These are phyloP conservation scores for Anaeromyces robustus DNA, from an alignment of 192 early-diverging fungal genomes.

Conservation along the genomic window DNA sequence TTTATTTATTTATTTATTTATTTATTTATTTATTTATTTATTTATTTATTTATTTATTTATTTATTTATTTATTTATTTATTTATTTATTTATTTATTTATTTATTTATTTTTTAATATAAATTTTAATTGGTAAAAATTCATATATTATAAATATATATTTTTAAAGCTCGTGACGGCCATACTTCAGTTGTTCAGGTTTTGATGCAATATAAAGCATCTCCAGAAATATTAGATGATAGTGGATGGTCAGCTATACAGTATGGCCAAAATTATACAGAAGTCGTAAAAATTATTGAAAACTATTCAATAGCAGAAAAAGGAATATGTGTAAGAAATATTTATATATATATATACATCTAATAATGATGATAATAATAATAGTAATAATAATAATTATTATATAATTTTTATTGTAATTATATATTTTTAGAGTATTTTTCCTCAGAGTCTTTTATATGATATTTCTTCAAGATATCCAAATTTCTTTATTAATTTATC, in stretches of 20 bases:
- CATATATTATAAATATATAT: neutral
- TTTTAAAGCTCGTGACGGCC: conserved; percentile 35
- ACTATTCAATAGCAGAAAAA: conserved; percentile 1
- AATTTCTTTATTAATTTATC: conserved; percentile 22
- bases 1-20: too few relatives aligned
- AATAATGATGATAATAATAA: too few relatives aligned
- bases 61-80: too few relatives aligned
- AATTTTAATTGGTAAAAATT: too few relatives aligned
- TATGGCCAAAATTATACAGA: conserved; percentile 40
- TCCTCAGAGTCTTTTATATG: conserved; percentile 15
- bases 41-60: too few relatives aligned
- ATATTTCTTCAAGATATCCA: conserved; percentile 26
- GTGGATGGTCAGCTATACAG: conserved; percentile 49
- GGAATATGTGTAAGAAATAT: neutral
- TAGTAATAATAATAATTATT: neutral
- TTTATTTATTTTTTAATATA: too few relatives aligned
- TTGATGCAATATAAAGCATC: conserved; percentile 31
- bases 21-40: too few relatives aligned
- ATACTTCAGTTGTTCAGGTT: conserved; percentile 29
- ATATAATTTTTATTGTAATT: neutral
- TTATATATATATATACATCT: too few relatives aligned
- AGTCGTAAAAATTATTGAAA: conserved; percentile 35
- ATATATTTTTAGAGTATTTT: neutral
- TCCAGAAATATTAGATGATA: conserved; percentile 33
- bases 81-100: too few relatives aligned